Base-by-base conservation (phyloP, 2,329 filamentous ascomycete genomes). In the Microdochium bolleyi region DNA sequence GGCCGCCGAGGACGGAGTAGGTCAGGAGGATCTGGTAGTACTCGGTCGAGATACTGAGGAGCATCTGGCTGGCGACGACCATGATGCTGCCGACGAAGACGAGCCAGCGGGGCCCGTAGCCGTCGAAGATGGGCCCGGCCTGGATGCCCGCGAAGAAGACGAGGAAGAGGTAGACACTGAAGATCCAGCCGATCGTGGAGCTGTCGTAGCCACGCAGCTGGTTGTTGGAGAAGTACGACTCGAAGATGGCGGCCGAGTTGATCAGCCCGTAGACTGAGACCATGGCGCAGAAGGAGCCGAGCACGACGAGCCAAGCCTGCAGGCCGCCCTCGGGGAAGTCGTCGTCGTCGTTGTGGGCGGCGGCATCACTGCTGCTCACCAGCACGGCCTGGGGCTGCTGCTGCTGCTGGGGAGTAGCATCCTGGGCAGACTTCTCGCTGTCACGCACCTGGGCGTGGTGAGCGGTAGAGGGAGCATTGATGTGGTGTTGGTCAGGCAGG, bases 21-120 rank as follows among this genome's bases (percentile, higher is more conserved):
- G 83, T 80, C 21, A 95, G 72, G 65, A 94, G 80, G 64, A 94
- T 92, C 51, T 95, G 88, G 76, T 87, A 92, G 66, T 89, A 92
- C 60, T 80, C 69, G 76, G 57, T 16, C 24, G 86, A 92, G 38
- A 87, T 68, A 1, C 86, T 85, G n/a, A 92, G 64, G 8, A 88
- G 67, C 57, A 92, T 72, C 56, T 88, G 75, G 53, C 81, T 82
- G 3, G 78, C 70, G 41, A 86, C 74, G 27, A 87, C 71, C 51
- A 85, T 68, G 24, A 85, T 60, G 51, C 82, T 83, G 7, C 89
- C 89, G 0, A 71, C 70, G 1, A 82, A 65, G 2, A 94, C 76
- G n/a, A 94, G 75, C 54, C 78, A 66, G 14, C 82, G 75, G 0
- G 89, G 87, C 0, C 90, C 90, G 57, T 85, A 79, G 49, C 79